Conservation (phyloP, 208 protist species). For the Crithidia mellificae region DNA sequence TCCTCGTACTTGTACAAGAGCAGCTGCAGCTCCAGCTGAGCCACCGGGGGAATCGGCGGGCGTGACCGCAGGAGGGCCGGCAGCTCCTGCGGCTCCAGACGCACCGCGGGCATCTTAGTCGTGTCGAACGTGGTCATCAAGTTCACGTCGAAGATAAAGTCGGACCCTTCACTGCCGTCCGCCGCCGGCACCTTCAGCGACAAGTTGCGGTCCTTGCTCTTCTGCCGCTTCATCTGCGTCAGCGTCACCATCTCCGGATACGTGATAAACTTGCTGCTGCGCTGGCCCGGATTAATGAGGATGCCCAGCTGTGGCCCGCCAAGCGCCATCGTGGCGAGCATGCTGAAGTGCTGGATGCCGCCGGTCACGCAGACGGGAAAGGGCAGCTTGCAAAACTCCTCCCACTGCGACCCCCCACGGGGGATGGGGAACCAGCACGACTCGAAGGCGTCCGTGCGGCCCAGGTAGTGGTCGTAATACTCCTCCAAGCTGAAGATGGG, state of each 20-base stretch:
- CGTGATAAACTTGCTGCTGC: constrained; percentile 87
- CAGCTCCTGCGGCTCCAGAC: constrained; percentile 65
- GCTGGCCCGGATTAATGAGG: constrained; percentile 80
- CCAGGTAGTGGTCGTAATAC: constrained; percentile 85
- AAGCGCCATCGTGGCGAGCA: constrained; percentile 75
- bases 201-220: constrained; percentile 46
- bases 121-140: constrained; percentile 76
- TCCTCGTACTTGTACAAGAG: constrained; percentile 68
- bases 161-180: background rate
- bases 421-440: constrained; percentile 87
- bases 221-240: constrained; percentile 44
- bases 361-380: constrained; percentile 85
- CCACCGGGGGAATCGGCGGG: constrained; percentile 69
- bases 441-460: constrained; percentile 66
- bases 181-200: constrained; percentile 1
- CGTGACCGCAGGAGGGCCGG: constrained; percentile 35
- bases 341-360: constrained; percentile 63
- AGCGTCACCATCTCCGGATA: constrained; percentile 89
- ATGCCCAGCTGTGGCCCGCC: constrained; percentile 38
- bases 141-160: constrained; percentile 53
- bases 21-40: constrained; percentile 85
- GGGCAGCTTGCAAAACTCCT: constrained; percentile 76
- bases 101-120: constrained; percentile 63
- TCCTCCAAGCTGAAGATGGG: constrained; percentile 90
- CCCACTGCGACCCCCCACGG: constrained; percentile 72